Evolutionary conservation across 2,329 filamentous ascomycete genomes (phyloP), one percentile per base, ranked within the genome.

Genomic region (Trichoderma polysporum): DNA sequence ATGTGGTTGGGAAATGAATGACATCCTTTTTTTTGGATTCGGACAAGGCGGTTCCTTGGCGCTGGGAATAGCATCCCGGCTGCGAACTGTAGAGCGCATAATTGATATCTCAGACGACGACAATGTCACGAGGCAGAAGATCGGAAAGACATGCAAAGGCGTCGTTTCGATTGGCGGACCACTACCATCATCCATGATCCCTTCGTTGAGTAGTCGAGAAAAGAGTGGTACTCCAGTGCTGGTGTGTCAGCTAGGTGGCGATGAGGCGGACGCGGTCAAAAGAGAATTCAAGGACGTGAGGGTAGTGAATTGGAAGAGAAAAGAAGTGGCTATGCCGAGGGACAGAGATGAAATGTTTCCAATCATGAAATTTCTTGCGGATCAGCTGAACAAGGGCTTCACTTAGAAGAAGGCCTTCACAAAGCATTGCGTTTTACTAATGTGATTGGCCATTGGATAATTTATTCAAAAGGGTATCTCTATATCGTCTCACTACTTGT

Each of bases 261-360:
- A 87, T 10, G 87, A 87, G 0, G 82, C 90, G 17, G 84, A 88
- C n/a, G 81, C 84, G 66, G 79, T 93, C 39, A 90, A 88, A 75
- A 80, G 82, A 49, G 84, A 86, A 64, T 95, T 94, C 77, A 80
- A 83, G 70, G 83, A 88, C 73, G 88, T 92, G 25, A 84, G 88
- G 76, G 83, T 89, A 70, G 88, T 88, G 66, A 86, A 86, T 73
- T 95, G 91, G 88, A 86, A 84, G 73, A 87, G 89, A 74, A 78
- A 77, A 2, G 91, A 90, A 6, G 92, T 97, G 77, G 85, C 85
- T 1, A 97, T 97, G 94, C 93, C 93, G n/a, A 82, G 83, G 53
- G 90, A 85, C 75, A 84, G 90, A 62, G 93, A 96, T 12, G 94
- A 98, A 83, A 94, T 96, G 85, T 75, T 94, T 73, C 93, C 94